Conservation (phyloP, 2,329 filamentous ascomycete genomes). For the Penicillium vulpinum region DNA sequence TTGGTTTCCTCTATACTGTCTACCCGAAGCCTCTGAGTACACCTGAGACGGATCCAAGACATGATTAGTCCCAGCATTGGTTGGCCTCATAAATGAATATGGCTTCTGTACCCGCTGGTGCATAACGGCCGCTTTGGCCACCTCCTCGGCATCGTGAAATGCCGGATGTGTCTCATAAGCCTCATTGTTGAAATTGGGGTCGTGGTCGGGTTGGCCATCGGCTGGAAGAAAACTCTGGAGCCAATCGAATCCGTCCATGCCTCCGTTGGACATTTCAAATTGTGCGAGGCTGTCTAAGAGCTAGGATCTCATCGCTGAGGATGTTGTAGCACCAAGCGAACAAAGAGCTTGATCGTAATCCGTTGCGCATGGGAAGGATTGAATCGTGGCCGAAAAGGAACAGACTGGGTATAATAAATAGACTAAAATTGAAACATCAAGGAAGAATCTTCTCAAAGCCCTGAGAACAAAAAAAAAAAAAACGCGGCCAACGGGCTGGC, state of each 20-base stretch:
- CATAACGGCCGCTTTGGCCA: conserved; percentile 1
- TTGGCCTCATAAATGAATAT: neutral
- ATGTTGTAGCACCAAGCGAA: neutral
- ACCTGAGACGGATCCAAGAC: neutral
- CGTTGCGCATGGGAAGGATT: neutral
- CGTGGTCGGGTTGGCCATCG: neutral
- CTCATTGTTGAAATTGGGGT: neutral
- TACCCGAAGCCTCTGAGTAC: neutral
- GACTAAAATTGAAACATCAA: neutral
- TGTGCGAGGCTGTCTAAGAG: neutral
- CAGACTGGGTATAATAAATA: neutral
- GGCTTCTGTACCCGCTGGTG: neutral
- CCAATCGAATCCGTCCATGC: neutral
- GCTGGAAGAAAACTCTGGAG: neutral
- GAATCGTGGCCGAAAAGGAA: neutral
- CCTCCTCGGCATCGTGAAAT: conserved; percentile 8
- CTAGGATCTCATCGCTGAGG: neutral
- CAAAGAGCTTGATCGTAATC: neutral
- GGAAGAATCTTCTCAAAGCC: no score
- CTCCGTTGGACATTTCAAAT: neutral
- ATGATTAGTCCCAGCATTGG: neutral
- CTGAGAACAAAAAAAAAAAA: neutral
- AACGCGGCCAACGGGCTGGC: neutral
- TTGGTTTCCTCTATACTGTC: neutral
- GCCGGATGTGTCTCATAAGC: conserved; percentile 8